A percentile compares a stretch with the other conserved stretches of the same genome.
These are phyloP conservation scores for Crotalaria pallida DNA, from an alignment of 306 rosid genomes.

Conservation along the genomic window DNA sequence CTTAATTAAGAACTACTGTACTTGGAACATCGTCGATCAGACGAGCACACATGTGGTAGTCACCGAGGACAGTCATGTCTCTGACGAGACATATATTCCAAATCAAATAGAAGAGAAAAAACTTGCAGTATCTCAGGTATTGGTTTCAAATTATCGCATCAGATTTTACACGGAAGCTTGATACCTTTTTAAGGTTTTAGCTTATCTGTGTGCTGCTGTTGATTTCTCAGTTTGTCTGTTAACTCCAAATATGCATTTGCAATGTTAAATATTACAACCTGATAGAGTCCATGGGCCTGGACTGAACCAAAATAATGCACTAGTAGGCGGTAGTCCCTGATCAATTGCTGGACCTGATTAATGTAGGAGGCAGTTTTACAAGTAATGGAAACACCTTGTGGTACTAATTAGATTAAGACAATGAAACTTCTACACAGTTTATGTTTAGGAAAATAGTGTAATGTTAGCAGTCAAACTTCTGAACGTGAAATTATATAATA, in stretches of 20 bases:
- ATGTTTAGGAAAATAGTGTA: too few species aligned
- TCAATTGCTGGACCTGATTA: too few species aligned
- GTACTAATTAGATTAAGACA: too few species aligned
- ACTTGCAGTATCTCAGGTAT: slow-evolving; percentile 29
- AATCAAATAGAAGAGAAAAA: slow-evolving; percentile 27
- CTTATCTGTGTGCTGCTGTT: neutral
- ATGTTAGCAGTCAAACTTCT: too few species aligned
- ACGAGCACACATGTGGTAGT: neutral
- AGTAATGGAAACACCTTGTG: too few species aligned
- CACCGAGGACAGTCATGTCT: neutral
- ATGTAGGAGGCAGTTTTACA: too few species aligned
- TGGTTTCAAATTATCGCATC: neutral
- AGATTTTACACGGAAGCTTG: neutral
- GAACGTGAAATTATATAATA: too few species aligned
- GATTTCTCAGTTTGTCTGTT: slow-evolving; percentile 2
- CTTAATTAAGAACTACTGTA: slow-evolving; percentile 22
- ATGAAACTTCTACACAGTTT: too few species aligned
- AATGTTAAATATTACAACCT: neutral
- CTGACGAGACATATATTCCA: slow-evolving; percentile 19
- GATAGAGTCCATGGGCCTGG: too few species aligned
- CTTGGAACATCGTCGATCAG: slow-evolving; percentile 18
- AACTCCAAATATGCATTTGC: slow-evolving; percentile 2
- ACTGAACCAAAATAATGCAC: too few species aligned
- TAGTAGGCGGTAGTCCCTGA: too few species aligned
- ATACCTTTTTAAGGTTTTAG: neutral